Base-by-base conservation (phyloP, 805 yeast species). In the Starmerella scarabaei region DNA sequence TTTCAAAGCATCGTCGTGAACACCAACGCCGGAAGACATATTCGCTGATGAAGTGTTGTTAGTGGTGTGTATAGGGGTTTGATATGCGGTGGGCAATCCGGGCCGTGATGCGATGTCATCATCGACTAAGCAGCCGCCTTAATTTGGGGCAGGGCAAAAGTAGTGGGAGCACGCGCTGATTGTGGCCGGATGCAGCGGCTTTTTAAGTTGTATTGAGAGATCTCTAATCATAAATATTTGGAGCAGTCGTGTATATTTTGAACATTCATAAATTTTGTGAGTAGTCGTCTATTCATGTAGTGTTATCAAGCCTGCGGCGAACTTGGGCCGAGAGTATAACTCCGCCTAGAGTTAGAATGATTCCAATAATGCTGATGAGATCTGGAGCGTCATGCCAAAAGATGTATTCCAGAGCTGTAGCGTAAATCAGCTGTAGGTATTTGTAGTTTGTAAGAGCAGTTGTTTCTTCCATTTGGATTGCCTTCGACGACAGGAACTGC, bases 1-100 rank as follows among this genome's bases (percentile, higher is more conserved):
- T 53, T 75, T 69, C 61, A 88, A 72, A 51, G 96, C 84, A 61
- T 85, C 95, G 64, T 88, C 91, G 55, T 80, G 76, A 56, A 80
- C 82, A 51, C 82, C 77, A 59, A 80, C 88, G 68, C 91, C 77
- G 36, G 49, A 49, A 21, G 52, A 48, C 52, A 48, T 48, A 27
- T 14, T 38, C 6, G n/a, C 16, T 28, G 7, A 15, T 7, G 14
- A 15, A 16, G 30, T 28, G n/a, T n/a, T n/a, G n/a, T n/a, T n/a
- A n/a, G n/a, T n/a, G n/a, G n/a, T 9, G 8, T 15, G 9, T 15
- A 24, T 9, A 24, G 27, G 27, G 27, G 27, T 24, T 24, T 24
- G 12, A n/a, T n/a, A n/a, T n/a, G n/a, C n/a, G n/a, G n/a, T n/a
- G n/a, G n/a, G n/a, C n/a, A n/a, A n/a, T n/a, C 7, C 26, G 26